A percentile compares a stretch with the other conserved stretches of the same genome.
These are phyloP conservation scores for Nannochloropsis gaditana DNA, from an alignment of 108 stramenopile genomes.

Conservation along the genomic window DNA sequence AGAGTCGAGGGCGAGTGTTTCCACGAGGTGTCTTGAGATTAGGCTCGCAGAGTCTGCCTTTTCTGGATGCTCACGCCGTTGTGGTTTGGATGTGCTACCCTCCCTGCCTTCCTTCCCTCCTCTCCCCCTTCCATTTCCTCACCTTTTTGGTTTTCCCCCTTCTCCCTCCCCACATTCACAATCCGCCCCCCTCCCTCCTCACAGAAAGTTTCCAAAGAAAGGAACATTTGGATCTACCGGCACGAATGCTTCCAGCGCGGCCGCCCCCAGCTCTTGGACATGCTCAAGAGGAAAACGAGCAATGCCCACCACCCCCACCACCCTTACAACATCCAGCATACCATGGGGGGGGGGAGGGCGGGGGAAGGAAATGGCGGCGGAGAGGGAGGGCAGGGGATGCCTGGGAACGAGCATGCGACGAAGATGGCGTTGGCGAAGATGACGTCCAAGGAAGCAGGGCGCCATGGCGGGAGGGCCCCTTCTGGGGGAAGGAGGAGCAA, in stretches of 20 bases:
- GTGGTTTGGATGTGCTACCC: neutral
- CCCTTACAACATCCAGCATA: neutral
- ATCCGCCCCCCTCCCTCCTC: slow-evolving; percentile 48
- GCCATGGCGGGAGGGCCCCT: neutral
- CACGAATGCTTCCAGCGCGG: slow-evolving; percentile 85
- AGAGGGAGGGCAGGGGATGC: neutral
- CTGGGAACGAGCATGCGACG: neutral
- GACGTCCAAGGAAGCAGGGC: neutral
- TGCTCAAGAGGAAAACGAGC: slow-evolving; percentile 67
- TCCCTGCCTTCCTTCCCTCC: neutral
- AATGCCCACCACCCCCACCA: neutral
- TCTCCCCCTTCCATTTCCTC: neutral
- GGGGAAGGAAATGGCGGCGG: neutral
- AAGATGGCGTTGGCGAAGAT: neutral
- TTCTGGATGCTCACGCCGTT: neutral
- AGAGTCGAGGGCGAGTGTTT: neutral
- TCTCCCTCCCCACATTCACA: neutral
- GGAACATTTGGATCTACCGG: slow-evolving; percentile 89
- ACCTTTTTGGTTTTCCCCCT: neutral
- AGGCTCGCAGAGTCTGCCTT: neutral
- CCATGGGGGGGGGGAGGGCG: neutral
- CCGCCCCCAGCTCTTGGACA: slow-evolving; percentile 70
- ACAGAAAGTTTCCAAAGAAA: slow-evolving; percentile 51
- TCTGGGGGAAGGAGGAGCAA: neutral
- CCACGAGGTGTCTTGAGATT: neutral